These are phyloP conservation scores for Aspergillus biplanus DNA, from an alignment of 495 filamentous ascomycete genomes.

Conservation along the genomic window DNA sequence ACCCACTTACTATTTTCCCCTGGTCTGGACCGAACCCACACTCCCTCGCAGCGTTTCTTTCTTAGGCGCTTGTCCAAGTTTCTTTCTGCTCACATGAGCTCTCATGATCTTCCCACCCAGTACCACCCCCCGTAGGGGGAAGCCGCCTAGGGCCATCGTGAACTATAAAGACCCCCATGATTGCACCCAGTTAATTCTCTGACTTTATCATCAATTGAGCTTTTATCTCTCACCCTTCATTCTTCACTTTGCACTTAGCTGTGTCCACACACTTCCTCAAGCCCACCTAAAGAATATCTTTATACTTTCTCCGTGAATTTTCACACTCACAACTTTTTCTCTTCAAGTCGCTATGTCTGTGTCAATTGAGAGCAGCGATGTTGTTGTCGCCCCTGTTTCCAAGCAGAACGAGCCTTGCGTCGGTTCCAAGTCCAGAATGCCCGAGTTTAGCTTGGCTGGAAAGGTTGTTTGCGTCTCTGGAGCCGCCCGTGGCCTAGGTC, in stretches of 20 bases:
- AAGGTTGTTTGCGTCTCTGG: conserved; percentile 81
- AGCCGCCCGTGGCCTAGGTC: conserved; percentile 75
- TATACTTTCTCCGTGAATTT: background rate
- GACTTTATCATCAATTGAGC: conserved; percentile 11
- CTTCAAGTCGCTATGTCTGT: conserved; percentile 38
- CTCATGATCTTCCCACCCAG: conserved; percentile 10
- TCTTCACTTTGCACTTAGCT: background rate
- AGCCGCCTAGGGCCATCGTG: conserved; percentile 16
- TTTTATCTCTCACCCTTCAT: conserved; percentile 1
- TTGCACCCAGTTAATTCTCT: background rate
- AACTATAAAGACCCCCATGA: conserved; percentile 21
- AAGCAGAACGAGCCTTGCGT: conserved; percentile 28
- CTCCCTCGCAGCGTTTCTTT: conserved; percentile 20
- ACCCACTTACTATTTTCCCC: conserved; percentile 15
- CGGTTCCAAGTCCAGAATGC: conserved; percentile 54
- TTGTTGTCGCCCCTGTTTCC: conserved; percentile 29
- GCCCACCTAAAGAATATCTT: background rate
- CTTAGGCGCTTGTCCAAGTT: conserved; percentile 9
- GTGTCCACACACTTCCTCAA: background rate
- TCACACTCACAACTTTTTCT: background rate
- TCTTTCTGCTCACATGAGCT: conserved; percentile 25
- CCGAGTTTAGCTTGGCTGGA: conserved; percentile 78
- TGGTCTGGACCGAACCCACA: conserved; percentile 22
- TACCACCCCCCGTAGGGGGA: conserved; percentile 2
- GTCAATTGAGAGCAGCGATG: conserved; percentile 42